Conservation (phyloP, 2,329 filamentous ascomycete species). For the Pseudogymnoascus sp. region DNA sequence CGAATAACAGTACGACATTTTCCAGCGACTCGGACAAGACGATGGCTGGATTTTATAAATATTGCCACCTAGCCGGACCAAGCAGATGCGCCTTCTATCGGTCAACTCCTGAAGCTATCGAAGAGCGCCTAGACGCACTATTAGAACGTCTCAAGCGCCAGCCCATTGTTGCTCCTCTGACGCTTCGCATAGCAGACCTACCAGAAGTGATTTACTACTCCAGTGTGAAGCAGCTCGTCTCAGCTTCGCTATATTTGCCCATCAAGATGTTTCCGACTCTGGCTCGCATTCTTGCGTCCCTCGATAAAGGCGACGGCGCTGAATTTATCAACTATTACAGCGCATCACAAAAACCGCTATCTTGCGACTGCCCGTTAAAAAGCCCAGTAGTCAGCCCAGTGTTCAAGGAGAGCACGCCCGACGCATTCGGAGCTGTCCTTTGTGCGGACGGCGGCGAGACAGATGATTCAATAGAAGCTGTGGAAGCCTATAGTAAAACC, state of each 20-base stretch:
- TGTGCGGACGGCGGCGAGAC: conserved; percentile 23
- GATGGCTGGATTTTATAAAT: conserved; percentile 22
- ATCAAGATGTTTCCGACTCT: conserved; percentile 23
- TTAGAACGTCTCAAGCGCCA: conserved; percentile 33
- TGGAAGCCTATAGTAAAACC: conserved; percentile 19
- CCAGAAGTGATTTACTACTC: conserved; percentile 26
- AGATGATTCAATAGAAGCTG: conserved; percentile 19
- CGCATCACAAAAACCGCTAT: conserved; percentile 19
- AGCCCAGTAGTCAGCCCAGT: conserved; percentile 16
- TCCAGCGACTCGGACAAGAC: conserved; percentile 25
- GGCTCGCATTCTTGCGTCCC: conserved; percentile 20
- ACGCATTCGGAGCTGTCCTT: conserved; percentile 22
- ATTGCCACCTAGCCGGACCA: conserved; percentile 29
- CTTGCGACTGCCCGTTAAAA: conserved; percentile 11
- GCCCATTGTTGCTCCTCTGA: conserved; percentile 21
- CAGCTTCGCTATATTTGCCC: conserved; percentile 24
- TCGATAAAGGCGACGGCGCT: conserved; percentile 34
- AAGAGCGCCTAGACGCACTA: conserved; percentile 25
- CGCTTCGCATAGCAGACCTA: conserved; percentile 14
- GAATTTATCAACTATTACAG: conserved; percentile 31
- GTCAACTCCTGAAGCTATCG: conserved; percentile 18
- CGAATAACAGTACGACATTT: conserved; percentile 35
- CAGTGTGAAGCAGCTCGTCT: conserved; percentile 22
- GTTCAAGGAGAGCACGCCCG: conserved; percentile 24
- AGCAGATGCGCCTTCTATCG: conserved; percentile 21